A percentile compares a stretch with the other conserved stretches of the same genome.
Evolutionary conservation across 2,329 filamentous ascomycete species (phyloP).

Genomic region (Seiridium unicorne): DNA sequence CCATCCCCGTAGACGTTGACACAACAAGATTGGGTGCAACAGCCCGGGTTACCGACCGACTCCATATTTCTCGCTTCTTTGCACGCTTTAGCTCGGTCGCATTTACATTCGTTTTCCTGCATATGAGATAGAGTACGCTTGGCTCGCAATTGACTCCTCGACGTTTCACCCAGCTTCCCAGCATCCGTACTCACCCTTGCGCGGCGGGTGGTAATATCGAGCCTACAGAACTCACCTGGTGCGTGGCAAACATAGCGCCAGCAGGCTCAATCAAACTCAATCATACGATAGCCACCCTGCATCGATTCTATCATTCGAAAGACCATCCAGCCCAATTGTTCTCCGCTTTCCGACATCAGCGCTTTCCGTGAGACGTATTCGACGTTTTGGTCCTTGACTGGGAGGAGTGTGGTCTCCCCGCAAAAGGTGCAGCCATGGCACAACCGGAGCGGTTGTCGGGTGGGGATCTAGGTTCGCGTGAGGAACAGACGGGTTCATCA

Average conservation of each 20-base stretch:
- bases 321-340: background rate
- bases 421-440: slow-evolving; percentile 2
- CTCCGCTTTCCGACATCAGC: background rate
- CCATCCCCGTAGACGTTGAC: background rate
- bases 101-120: background rate
- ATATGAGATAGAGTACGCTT: background rate
- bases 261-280: slow-evolving; percentile 3
- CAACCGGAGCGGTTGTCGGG: slow-evolving; percentile 6
- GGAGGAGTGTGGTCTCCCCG: background rate
- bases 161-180: background rate
- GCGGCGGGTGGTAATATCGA: background rate
- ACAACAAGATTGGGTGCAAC: background rate
- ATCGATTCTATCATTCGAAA: background rate
- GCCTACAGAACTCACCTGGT: too few species aligned
- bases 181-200: background rate
- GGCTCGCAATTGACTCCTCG: background rate
- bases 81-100: background rate
- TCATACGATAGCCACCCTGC: background rate
- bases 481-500: background rate
- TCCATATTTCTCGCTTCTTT: background rate
- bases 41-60: background rate
- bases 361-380: background rate
- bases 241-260: background rate
- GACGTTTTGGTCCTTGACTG: background rate
- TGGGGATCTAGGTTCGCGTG: slow-evolving; percentile 7